Evolutionary conservation across 192 early-diverging fungal species (phyloP).

Genomic region (Thoreauomyces humboldtii): DNA sequence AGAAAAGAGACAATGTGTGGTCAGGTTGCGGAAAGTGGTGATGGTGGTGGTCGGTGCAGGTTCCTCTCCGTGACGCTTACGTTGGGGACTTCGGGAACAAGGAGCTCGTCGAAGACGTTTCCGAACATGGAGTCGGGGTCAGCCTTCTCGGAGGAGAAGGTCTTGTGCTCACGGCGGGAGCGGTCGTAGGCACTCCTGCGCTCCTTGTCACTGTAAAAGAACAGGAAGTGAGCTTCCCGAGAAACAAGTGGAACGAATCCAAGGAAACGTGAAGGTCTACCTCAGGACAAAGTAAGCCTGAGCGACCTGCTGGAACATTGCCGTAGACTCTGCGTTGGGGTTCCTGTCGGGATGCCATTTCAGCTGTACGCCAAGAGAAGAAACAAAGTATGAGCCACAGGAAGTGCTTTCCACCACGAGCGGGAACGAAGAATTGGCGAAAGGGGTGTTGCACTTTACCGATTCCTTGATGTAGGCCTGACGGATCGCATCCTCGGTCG

Average conservation of each 20-base stretch:
- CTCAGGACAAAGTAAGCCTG: conserved; percentile 79
- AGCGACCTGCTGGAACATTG: conserved; percentile 69
- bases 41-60: no score
- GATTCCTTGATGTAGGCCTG: conserved; percentile 79
- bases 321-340: conserved; percentile 49
- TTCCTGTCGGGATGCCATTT: conserved; percentile 57
- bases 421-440: not conserved
- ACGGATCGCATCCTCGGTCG: conserved; percentile 67
- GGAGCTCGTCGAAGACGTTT: conserved; percentile 78
- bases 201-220: conserved; percentile 38
- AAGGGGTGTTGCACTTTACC: not conserved
- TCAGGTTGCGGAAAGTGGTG: no score
- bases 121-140: conserved; percentile 70
- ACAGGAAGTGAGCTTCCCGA: no score
- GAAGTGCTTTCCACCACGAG: no score
- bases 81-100: conserved; percentile 62
- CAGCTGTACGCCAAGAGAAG: conserved; percentile 29
- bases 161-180: conserved; percentile 8
- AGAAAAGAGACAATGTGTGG: not conserved
- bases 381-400: not conserved
- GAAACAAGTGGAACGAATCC: no score
- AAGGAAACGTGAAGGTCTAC: no score
- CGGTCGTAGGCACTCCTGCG: conserved; percentile 35
- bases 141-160: conserved; percentile 22
- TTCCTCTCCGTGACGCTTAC: not conserved